Evolutionary conservation across 148 eudicot species (phyloP), one percentile per base, ranked within the genome.

Genomic region (Polygonum maritimum): DNA sequence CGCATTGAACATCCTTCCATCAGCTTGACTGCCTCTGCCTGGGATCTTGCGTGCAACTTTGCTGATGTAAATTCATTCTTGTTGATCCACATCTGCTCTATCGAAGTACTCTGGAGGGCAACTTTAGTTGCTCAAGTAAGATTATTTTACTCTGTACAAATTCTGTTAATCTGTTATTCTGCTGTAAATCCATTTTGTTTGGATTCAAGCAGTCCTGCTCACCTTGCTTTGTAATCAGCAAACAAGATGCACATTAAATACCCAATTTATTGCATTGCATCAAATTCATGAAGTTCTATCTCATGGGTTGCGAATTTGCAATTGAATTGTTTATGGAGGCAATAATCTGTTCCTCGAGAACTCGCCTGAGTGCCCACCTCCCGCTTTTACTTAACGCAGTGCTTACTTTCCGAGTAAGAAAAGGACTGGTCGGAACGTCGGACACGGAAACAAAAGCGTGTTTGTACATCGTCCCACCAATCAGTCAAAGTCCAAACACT

Each of bases 1-100:
- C 51, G 98, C 98, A 19, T 78, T 94, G 81, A 87, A 90, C 83
- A 94, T 94, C 75, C 97, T 94, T 82, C 94, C 93, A 65, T 86
- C 91, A 0, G 86, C 91, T 80, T 90, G 80, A 89, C 26, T 71
- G 40, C 70, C 70, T 63, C 41, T 39, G 41, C 41, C 41, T 4
- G 41, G 41, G 41, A 39, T 39, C 41, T 39, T 39, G 47, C 6
- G 47, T 44, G 47, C 33, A 21, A 8, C 7, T 65, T 4, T 36
- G 36, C 71, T 36, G 15, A 4, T 9, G 41, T 65, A 15, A 35
- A 65, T 36, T 65, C 44, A 35, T 33, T 36, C 36, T 26, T 11
- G 16, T 4, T 26, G 11, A 14, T 22, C n/a, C 54, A 41, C 45
- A 11, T 49, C 7, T 49, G 54, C 54, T 14, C 54, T 49, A 16